phyloP scores from a whole-genome alignment of 2,329 filamentous ascomycete species.

The Endoconidiophora polonica region DNA sequence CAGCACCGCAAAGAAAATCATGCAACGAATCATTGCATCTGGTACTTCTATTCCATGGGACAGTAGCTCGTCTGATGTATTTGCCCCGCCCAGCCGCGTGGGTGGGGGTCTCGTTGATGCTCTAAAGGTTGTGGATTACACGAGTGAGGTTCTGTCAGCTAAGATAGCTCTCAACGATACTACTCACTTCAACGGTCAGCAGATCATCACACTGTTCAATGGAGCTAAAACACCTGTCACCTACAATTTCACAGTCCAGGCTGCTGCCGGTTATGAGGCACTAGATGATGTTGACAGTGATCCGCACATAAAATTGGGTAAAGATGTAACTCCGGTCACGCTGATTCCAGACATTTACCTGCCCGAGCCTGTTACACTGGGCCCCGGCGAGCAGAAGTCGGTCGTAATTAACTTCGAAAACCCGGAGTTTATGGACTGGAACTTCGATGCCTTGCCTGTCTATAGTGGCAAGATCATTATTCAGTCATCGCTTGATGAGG shows the following conservation, averaged over 20 bases:
- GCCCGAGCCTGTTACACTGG: slow-evolving; percentile 13
- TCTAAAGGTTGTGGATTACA: slow-evolving; percentile 26
- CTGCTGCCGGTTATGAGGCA: slow-evolving; percentile 26
- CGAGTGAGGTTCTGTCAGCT: slow-evolving; percentile 23
- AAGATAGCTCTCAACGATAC: slow-evolving; percentile 34
- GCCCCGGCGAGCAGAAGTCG: slow-evolving; percentile 17
- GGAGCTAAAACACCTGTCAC: slow-evolving; percentile 22
- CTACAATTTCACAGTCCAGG: slow-evolving; percentile 26
- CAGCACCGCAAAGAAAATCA: neutral
- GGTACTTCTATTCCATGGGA: slow-evolving; percentile 6
- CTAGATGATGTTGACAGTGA: slow-evolving; percentile 9
- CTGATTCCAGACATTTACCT: slow-evolving; percentile 5
- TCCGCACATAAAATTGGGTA: slow-evolving; percentile 2
- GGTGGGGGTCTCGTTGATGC: slow-evolving; percentile 33
- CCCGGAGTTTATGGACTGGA: slow-evolving; percentile 16
- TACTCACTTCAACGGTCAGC: slow-evolving; percentile 23
- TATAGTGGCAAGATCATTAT: slow-evolving; percentile 29
- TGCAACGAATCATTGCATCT: slow-evolving; percentile 6
- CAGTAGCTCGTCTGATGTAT: slow-evolving; percentile 17
- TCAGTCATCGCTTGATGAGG: slow-evolving; percentile 24
- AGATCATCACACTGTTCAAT: slow-evolving; percentile 27
- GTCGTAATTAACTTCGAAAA: slow-evolving; percentile 13
- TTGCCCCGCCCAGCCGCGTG: slow-evolving; percentile 19
- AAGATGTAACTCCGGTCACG: slow-evolving; percentile 3
- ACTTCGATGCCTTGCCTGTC: slow-evolving; percentile 21